Evolutionary conservation across 139 green algal genomes (phyloP).

Genomic region (Medakamo hakoo): DNA sequence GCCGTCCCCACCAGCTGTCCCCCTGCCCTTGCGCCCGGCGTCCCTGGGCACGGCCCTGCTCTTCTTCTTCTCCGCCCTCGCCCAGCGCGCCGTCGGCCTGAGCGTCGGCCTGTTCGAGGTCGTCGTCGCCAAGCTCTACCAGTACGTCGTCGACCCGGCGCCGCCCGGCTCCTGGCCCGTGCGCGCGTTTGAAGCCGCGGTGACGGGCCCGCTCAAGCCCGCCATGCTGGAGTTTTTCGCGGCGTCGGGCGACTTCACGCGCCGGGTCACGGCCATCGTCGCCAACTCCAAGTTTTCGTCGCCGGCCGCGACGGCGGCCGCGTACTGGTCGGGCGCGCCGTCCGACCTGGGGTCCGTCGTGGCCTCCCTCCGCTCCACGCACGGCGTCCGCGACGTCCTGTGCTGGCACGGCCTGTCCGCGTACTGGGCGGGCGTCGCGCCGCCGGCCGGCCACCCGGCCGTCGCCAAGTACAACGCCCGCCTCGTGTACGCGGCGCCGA

Average conservation of each 20-base stretch:
- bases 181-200: constrained; percentile 27
- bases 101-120: constrained; percentile 38
- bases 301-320: constrained; percentile 23
- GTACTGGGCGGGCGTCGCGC: constrained; percentile 82
- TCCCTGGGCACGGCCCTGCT: neutral
- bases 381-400: constrained; percentile 63
- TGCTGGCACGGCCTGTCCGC: constrained; percentile 88
- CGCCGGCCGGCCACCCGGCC: constrained; percentile 15
- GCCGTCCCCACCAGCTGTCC: neutral
- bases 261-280: constrained; percentile 50
- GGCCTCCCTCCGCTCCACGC: constrained; percentile 26
- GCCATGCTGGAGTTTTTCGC: constrained; percentile 65
- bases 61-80: constrained; percentile 13
- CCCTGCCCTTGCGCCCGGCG: neutral
- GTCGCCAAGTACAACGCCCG: constrained; percentile 17
- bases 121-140: constrained; percentile 56
- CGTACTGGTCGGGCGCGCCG: constrained; percentile 14
- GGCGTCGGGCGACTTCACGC: constrained; percentile 70
- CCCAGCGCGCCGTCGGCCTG: constrained; percentile 40
- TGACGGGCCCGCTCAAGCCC: constrained; percentile 34
- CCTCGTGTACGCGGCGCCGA: constrained; percentile 10
- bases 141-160: constrained; percentile 65
- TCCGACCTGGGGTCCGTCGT: constrained; percentile 52
- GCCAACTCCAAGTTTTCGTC: constrained; percentile 77
- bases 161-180: constrained; percentile 33